Conservation (phyloP, 768 basidiomycete species). For the Ramaria rubella region DNA sequence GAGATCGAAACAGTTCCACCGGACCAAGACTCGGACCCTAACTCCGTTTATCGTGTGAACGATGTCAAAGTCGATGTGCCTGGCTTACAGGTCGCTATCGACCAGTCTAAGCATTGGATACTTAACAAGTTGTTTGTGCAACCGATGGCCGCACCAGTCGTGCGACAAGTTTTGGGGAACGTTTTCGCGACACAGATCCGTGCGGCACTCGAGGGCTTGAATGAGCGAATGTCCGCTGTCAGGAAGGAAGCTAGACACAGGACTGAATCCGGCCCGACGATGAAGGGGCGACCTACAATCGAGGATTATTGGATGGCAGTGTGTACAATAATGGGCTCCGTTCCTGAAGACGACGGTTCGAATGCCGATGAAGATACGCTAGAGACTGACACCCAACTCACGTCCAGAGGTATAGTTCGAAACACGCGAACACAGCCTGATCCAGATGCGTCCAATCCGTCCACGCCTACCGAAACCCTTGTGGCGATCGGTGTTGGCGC, state of each 20-base stretch:
- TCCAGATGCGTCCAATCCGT: background rate
- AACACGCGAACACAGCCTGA: constrained; percentile 15
- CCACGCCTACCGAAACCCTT: constrained; percentile 14
- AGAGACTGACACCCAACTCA: constrained; percentile 17
- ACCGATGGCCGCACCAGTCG: constrained; percentile 19
- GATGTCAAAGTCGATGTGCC: constrained; percentile 19
- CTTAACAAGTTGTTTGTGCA: constrained; percentile 22
- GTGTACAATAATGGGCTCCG: constrained; percentile 3
- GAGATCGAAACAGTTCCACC: constrained; percentile 13
- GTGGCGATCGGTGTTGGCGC: constrained; percentile 23
- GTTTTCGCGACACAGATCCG: constrained; percentile 17
- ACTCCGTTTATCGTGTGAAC: constrained; percentile 17
- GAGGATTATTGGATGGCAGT: constrained; percentile 5
- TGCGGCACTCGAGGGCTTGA: constrained; percentile 12
- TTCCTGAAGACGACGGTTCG: too few relatives aligned
- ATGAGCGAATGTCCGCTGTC: constrained; percentile 2
- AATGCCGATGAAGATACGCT: constrained; percentile 1
- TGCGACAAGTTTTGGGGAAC: constrained; percentile 9
- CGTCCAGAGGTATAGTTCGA: constrained; percentile 19
- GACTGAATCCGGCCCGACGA: background rate
- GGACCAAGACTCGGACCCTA: background rate
- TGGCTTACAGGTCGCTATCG: constrained; percentile 17
- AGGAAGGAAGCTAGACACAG: constrained; percentile 3
- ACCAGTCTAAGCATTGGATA: constrained; percentile 23
- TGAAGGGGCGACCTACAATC: background rate